phyloP scores from a whole-genome alignment of 208 protist genomes.

The Trypanosoma vivax region DNA sequence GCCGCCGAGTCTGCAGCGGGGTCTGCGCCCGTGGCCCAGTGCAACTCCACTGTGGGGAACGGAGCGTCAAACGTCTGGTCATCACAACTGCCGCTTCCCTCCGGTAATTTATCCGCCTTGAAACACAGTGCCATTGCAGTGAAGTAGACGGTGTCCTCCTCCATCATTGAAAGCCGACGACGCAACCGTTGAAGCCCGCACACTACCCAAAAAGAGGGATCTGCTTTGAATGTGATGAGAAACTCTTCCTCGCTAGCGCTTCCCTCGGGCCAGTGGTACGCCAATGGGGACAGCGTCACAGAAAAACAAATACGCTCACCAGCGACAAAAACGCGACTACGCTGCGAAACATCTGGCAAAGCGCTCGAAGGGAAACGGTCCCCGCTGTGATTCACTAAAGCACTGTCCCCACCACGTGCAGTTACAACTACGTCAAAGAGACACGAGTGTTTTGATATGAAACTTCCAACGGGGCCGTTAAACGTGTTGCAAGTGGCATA shows the following conservation, averaged over 20 bases:
- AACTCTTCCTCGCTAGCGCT: slow-evolving; percentile 60
- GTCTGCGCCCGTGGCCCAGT: neutral
- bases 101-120: too few species aligned
- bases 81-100: neutral
- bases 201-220: slow-evolving; percentile 70
- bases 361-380: slow-evolving; percentile 8
- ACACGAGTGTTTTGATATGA: slow-evolving; percentile 61
- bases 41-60: slow-evolving; percentile 9
- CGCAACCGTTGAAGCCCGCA: slow-evolving; percentile 69
- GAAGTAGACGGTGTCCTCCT: slow-evolving; percentile 55
- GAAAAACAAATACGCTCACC: slow-evolving; percentile 76
- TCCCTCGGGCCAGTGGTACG: slow-evolving; percentile 77
- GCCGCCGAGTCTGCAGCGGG: neutral
- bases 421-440: slow-evolving; percentile 71
- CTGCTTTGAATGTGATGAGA: slow-evolving; percentile 57
- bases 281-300: slow-evolving; percentile 57
- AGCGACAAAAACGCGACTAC: slow-evolving; percentile 46
- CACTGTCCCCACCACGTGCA: slow-evolving; percentile 21
- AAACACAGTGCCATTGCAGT: slow-evolving; percentile 69
- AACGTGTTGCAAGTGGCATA: slow-evolving; percentile 49
- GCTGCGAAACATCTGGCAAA: slow-evolving; percentile 34
- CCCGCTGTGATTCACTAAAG: neutral
- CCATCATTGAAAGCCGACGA: slow-evolving; percentile 59
- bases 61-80: too few species aligned
- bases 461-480: slow-evolving; percentile 35